Evolutionary conservation across 306 rosid genomes (phyloP).

Genomic region (Morella rubra): DNA sequence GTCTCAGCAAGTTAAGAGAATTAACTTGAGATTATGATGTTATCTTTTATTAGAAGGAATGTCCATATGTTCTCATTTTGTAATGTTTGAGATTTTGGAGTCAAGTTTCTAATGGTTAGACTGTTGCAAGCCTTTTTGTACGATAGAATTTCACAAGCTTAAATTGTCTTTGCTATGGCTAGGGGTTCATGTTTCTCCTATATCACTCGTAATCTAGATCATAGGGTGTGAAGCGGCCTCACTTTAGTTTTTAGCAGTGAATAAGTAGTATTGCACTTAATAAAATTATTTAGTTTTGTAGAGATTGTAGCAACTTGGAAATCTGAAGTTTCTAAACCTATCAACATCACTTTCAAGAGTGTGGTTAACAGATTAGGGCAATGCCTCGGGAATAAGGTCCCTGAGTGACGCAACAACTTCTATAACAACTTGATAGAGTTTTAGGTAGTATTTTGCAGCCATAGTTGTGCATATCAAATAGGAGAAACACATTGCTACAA

Average conservation of each 20-base stretch:
- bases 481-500: too few relatives aligned
- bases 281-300: too few relatives aligned
- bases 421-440: too few relatives aligned
- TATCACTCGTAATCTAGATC: neutral
- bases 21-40: too few relatives aligned
- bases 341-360: neutral
- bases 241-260: neutral
- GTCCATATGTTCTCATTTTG: conserved; percentile 17
- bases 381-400: neutral
- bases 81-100: conserved; percentile 16
- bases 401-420: neutral
- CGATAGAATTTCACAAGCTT: neutral
- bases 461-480: too few relatives aligned
- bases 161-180: neutral
- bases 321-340: neutral
- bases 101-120: too few relatives aligned
- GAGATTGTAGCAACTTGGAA: neutral
- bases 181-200: too few relatives aligned
- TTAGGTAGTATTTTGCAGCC: too few relatives aligned
- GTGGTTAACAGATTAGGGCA: neutral
- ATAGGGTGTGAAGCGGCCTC: neutral
- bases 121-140: neutral
- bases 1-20: neutral
- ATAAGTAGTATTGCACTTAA: neutral
- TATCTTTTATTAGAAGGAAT: conserved; percentile 9